phyloP scores from a whole-genome alignment of 129 eudicot species.

The Artemisia argyi region DNA sequence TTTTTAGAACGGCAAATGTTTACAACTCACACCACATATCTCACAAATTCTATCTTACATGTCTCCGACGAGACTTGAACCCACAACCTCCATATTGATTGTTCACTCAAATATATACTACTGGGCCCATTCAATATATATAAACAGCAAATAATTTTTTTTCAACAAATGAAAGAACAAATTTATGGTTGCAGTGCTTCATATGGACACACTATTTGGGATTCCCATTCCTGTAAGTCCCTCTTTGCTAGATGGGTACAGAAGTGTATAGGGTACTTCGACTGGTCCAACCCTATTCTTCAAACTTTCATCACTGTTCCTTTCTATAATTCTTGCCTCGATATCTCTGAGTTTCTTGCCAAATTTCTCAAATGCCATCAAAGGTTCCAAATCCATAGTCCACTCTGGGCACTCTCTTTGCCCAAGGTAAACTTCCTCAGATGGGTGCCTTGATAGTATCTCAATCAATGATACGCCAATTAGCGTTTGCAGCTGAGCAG shows the following conservation, averaged over 20 bases:
- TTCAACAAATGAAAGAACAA: too few species aligned
- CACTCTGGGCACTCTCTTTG: conserved; percentile 57
- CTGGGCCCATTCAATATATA: too few species aligned
- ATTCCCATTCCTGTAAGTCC: conserved; percentile 80
- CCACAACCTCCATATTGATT: too few species aligned
- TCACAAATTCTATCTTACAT: too few species aligned
- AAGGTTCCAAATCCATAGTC: conserved; percentile 51
- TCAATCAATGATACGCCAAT: conserved; percentile 61
- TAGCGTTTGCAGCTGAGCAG: conserved; percentile 47
- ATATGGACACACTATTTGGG: conserved; percentile 66
- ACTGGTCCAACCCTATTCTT: conserved; percentile 59
- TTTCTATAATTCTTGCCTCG: conserved; percentile 36
- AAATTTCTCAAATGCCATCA: conserved; percentile 53
- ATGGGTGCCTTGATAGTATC: conserved; percentile 60
- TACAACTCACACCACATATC: too few species aligned
- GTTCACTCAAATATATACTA: too few species aligned
- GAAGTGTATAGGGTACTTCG: conserved; percentile 56
- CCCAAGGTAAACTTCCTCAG: conserved; percentile 70
- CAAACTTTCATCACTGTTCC: conserved; percentile 42
- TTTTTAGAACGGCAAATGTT: too few species aligned
- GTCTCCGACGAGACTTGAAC: too few species aligned
- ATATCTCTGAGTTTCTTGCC: conserved; percentile 44
- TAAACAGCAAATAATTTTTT: background rate
- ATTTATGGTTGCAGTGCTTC: background rate
- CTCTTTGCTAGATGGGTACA: conserved; percentile 56